Evolutionary conservation across 176 grass and related monocot genomes (phyloP), one percentile per base, ranked within the genome.

Genomic region (Phoenix dactylifera): DNA sequence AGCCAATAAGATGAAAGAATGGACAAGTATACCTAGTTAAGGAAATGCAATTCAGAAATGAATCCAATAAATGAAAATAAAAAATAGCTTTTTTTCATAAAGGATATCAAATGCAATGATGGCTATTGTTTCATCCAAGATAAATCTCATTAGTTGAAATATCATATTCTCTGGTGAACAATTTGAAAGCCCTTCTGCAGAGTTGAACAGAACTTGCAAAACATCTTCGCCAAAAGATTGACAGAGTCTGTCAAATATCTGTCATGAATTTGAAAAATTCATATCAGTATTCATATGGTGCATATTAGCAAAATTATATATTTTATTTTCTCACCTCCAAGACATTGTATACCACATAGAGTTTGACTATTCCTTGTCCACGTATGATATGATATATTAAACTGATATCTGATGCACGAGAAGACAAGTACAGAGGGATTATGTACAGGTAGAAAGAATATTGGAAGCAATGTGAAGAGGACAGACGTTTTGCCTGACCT

Each of bases 361-460:
- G 70, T 72, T 92, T 98, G 59, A 98, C 91, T 6, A 84, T 98
- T 63, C 87, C 87, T 74, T 98, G 93, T 67, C 93, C 93, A 70
- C 93, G 87, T 78, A 98, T 97, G 75, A 97, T 82, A 69, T 97
- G 93, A 74, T 97, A 97, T 85, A 97, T 97, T 79, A 97, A 82
- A 79, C 93, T 97, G 83, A 97, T 97, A 97, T 97, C 93, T 97
- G 87, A 78, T 57, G 72, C 20, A 69, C 16, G 69, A 30, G 60
- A 76, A 73, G 67, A 30, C 50, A 79, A 62, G 55, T 65, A 20
- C 54, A 26, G 25, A 24, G 57, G 19, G 59, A 65, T 66, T 53
- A 30, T 30, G 5, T 30, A 39, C 35, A 39, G 1, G 35, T 39
- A 39, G 35, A 10, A 12, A 39, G 35, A 39, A 39, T 39, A 39